Evolutionary conservation across 495 filamentous ascomycete genomes (phyloP), one percentile per base, ranked within the genome.

Genomic region (Mytilinidion resinicola): DNA sequence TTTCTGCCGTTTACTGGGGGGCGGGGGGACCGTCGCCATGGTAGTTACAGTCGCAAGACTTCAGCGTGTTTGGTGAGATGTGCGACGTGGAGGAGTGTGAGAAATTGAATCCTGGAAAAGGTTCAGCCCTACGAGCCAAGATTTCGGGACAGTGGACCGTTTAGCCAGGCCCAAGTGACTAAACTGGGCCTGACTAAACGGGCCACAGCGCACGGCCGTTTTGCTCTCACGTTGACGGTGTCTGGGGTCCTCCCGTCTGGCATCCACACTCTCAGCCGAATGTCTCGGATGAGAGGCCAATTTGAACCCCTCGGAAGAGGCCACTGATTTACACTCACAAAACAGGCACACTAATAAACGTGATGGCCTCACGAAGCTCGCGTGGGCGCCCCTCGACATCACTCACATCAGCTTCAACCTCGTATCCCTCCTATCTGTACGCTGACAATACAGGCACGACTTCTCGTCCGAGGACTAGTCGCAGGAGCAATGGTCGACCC

Each of bases 1-100:
- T 72, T 85, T 87, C 65, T 95, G 89, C 48, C 91, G 84, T 74
- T 97, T 99, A 51, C 85, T 90, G 41, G 93, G 95, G 19, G 91
- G 95, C 14, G 95, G 95, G 34, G 85, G 70, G 15, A 93, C 73
- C 3, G 93, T 99, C 38, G 95, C 84, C 95, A 99, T 98, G 39
- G 46, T 71, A 20, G 36, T 3, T n/a, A 11, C 3, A 25, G 6
- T 49, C 17, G 15, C 19, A 49, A 17, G 21, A n/a, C 9, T 42
- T 12, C 3, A 3, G 39, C 6, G 25, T 30, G 41, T n/a, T 19
- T 43, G 41, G 41, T 3, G 41, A 8, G 41, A 8, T 19, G 14
- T 43, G 14, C 41, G 17, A 8, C 14, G 41, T n/a, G 41, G 41
- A 43, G 41, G 41, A 30, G 25, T 30, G 25, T 30, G 25, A 30